These are phyloP conservation scores for Rhododendron mucronatum DNA, from an alignment of 148 eudicot species.

Conservation along the genomic window DNA sequence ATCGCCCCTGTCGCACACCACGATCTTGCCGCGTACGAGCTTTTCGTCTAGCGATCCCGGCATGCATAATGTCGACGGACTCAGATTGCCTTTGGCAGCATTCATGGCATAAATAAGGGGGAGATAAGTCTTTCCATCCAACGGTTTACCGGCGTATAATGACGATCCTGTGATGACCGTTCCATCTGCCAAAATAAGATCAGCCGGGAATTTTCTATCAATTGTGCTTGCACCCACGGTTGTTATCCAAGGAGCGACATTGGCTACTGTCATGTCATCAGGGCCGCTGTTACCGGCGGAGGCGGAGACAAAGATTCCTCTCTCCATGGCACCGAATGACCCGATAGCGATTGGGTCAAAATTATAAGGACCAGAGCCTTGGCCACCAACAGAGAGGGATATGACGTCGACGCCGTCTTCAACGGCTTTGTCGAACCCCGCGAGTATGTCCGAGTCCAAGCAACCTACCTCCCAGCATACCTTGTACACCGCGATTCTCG, in stretches of 20 bases:
- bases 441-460: constrained; percentile 44
- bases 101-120: constrained; percentile 35
- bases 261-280: constrained; percentile 10
- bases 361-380: constrained; percentile 7
- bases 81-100: not conserved
- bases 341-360: constrained; percentile 51
- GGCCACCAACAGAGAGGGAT: constrained; percentile 55
- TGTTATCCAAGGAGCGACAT: constrained; percentile 63
- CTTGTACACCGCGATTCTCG: constrained; percentile 59
- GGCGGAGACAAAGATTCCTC: constrained; percentile 55
- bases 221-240: constrained; percentile 62
- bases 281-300: constrained; percentile 69
- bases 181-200: constrained; percentile 32
- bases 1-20: constrained; percentile 41
- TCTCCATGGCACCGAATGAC: constrained; percentile 45
- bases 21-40: constrained; percentile 41
- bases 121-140: constrained; percentile 10
- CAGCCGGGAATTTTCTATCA: constrained; percentile 55
- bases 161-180: constrained; percentile 31
- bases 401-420: constrained; percentile 62
- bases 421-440: constrained; percentile 55
- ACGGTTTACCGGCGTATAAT: constrained; percentile 12
- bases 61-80: constrained; percentile 15
- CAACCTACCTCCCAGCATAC: constrained; percentile 49
- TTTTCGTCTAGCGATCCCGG: constrained; percentile 23